Evolutionary conservation across 2,329 filamentous ascomycete species (phyloP).

Genomic region (Xylaria polymorpha): DNA sequence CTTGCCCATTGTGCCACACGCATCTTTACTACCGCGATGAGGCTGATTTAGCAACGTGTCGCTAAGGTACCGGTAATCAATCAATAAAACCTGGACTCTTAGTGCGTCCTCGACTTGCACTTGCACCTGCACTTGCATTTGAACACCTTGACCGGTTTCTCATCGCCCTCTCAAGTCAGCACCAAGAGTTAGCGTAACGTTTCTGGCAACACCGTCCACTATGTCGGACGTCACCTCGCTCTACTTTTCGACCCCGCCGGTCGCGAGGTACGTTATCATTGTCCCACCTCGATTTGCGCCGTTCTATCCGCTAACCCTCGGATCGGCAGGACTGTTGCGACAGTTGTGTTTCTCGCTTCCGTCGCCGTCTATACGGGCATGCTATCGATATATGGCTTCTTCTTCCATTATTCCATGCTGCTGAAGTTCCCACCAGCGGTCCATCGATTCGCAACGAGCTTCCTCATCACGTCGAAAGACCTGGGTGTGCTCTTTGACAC

Average conservation of each 20-base stretch:
- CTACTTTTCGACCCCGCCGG: constrained; percentile 56
- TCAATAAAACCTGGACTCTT: constrained; percentile 19
- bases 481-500: constrained; percentile 75
- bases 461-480: constrained; percentile 55
- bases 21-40: constrained; percentile 43
- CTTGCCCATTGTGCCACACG: constrained; percentile 43
- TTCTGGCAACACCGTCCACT: constrained; percentile 20
- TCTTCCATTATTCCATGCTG: constrained; percentile 65
- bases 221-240: constrained; percentile 57
- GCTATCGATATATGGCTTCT: constrained; percentile 61
- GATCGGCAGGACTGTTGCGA: constrained; percentile 71
- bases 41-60: constrained; percentile 37
- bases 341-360: constrained; percentile 71
- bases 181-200: constrained; percentile 1
- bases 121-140: constrained; percentile 3
- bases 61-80: constrained; percentile 18
- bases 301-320: constrained; percentile 33
- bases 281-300: not conserved
- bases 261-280: constrained; percentile 54
- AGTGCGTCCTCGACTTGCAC: constrained; percentile 8
- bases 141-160: constrained; percentile 15
- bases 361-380: constrained; percentile 69
- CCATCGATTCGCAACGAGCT: constrained; percentile 58
- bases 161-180: constrained; percentile 2
- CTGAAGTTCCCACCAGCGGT: constrained; percentile 65